Conservation (phyloP, 352 stramenopile genomes). For the Achlya hypogyna region DNA sequence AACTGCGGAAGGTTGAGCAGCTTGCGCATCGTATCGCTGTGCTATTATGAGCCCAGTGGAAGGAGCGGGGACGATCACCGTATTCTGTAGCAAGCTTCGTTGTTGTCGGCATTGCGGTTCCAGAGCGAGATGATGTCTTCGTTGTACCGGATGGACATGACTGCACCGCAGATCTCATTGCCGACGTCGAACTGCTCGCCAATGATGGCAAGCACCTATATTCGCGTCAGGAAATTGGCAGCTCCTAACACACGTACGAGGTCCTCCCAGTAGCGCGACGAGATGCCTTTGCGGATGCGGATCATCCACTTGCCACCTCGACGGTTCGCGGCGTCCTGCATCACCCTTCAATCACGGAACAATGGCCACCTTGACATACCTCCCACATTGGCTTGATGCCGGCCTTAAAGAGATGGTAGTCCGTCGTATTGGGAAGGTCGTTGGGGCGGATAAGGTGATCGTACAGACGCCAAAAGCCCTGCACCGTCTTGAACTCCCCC, state of each 20-base stretch:
- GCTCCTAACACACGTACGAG: constrained; percentile 34
- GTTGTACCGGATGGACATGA: constrained; percentile 87
- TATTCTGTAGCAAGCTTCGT: constrained; percentile 77
- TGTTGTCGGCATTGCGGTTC: constrained; percentile 91
- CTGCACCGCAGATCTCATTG: constrained; percentile 88
- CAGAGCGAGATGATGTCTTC: constrained; percentile 93
- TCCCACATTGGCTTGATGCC: constrained; percentile 94
- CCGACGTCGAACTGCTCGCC: constrained; percentile 92
- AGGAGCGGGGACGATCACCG: constrained; percentile 28
- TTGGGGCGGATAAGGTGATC: constrained; percentile 88
- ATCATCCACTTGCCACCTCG: constrained; percentile 91
- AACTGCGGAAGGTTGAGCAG: constrained; percentile 87
- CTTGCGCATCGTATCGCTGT: constrained; percentile 80
- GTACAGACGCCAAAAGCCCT: constrained; percentile 91
- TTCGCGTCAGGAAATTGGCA: not conserved
- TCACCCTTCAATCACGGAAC: not conserved
- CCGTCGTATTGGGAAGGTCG: constrained; percentile 84
- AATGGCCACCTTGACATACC: constrained; percentile 13
- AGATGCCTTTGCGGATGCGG: constrained; percentile 86
- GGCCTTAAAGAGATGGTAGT: constrained; percentile 91
- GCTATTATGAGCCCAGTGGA: not conserved
- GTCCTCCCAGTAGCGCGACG: constrained; percentile 88
- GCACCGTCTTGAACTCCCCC: constrained; percentile 86
- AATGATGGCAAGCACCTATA: constrained; percentile 83
- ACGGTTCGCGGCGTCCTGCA: constrained; percentile 75